Base-by-base conservation (phyloP, 2,329 filamentous ascomycete species). In the Ambrosiella beaveri region DNA sequence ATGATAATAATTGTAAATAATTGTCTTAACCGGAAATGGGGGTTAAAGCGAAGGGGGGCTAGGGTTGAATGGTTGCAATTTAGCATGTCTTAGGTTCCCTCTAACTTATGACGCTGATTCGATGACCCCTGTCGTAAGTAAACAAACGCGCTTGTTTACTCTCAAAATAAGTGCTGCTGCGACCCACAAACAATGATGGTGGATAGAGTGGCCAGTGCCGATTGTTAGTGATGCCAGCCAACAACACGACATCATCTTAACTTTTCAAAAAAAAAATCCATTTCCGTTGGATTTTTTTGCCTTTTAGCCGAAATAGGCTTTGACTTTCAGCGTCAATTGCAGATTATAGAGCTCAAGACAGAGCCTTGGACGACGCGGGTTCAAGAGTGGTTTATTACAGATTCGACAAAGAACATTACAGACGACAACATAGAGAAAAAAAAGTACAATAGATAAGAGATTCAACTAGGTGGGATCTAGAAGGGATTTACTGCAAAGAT, bases 401-500 rank as follows among this genome's bases (percentile, higher is more conserved):
- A 13, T 17, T 47, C 9, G 19, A 7, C 11, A 15, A 47, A 15
- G n/a, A 15, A 8, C 1, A 17, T 17, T 47, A 47, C 44, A 27
- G 27, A 12, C 5, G 44, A 47, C 44, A 13, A 17, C 11, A 47
- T 8, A n/a, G 6, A 47, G 13, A 8, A 17, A 47, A 13, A 15
- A 13, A 8, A 15, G 5, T 47, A 17, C n/a, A 2, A 8, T 2
- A 13, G 44, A 47, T 47, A 8, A 2, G 19, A 47, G 44, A 47
- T 13, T 15, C n/a, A 12, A 8, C 9, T 47, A 2, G 44, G n/a
- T 17, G 44, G n/a, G 40, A 41, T 41, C 2, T 41, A 15, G 12
- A 47, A 17, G 8, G 13, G 40, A 12, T 41, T 41, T 11, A 27
- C 27, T 50, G n/a, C 45, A 50, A 15, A 47, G 36, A 63, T 63